A percentile compares a stretch with the other conserved stretches of the same genome.
phyloP scores from a whole-genome alignment of 306 rosid species.

The Quercus berberidifolia region DNA sequence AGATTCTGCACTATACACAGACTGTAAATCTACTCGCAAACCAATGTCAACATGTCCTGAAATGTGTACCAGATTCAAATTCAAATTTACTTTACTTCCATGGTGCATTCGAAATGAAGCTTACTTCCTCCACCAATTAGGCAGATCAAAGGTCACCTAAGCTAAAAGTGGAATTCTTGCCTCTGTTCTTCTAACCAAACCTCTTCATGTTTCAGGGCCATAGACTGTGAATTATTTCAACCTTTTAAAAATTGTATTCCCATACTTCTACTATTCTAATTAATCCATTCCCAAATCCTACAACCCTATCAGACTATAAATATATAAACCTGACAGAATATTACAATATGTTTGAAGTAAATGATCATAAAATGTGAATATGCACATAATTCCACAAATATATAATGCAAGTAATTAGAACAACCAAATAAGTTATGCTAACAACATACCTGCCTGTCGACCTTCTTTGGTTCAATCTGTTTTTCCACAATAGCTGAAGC shows the following conservation, averaged over 20 bases:
- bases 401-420: background rate
- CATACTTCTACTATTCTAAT: background rate
- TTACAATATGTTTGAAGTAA: too few relatives aligned
- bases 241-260: background rate
- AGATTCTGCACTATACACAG: background rate
- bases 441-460: constrained; percentile 73
- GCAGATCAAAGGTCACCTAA: background rate
- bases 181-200: background rate
- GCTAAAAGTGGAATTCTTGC: background rate
- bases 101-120: background rate
- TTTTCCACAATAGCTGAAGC: constrained; percentile 27
- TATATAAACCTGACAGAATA: too few relatives aligned
- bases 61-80: background rate
- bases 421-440: background rate
- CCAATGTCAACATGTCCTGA: background rate
- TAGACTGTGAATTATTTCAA: background rate
- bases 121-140: background rate
- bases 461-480: constrained; percentile 44
- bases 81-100: background rate
- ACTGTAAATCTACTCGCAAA: background rate
- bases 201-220: too few relatives aligned
- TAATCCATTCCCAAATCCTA: background rate
- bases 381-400: background rate
- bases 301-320: background rate
- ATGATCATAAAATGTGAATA: too few relatives aligned